Evolutionary conservation across 345 rosid genomes (phyloP).

Genomic region (Eucalyptus polybractea): DNA sequence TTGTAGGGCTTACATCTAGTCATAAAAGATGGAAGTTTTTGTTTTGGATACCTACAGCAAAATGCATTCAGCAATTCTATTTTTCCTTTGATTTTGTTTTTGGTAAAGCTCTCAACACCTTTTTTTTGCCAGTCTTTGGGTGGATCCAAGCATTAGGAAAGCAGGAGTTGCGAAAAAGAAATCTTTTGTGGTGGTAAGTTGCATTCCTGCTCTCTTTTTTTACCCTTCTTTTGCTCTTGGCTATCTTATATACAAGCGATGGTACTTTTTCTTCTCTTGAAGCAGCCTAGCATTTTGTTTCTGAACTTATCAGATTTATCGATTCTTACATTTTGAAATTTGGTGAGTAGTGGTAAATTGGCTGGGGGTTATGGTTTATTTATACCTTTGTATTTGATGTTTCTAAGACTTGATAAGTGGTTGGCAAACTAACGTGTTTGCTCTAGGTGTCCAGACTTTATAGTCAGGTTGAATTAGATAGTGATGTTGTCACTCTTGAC

Average conservation of each 20-base stretch:
- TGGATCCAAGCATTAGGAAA: background rate
- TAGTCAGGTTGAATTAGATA: background rate
- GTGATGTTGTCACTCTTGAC: background rate
- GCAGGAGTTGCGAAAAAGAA: background rate
- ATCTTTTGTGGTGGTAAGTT: background rate
- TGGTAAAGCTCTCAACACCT: background rate
- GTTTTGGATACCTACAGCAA: background rate
- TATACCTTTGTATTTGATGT: background rate
- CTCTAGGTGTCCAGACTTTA: background rate
- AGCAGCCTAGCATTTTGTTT: background rate
- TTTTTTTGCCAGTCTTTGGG: background rate
- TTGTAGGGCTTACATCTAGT: background rate
- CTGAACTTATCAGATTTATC: background rate
- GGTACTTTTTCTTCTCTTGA: background rate
- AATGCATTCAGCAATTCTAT: background rate
- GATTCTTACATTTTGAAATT: background rate
- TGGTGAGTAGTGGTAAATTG: background rate
- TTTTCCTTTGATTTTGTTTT: background rate
- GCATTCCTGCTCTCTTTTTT: background rate
- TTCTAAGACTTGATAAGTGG: background rate
- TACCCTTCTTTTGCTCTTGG: background rate
- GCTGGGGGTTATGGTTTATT: background rate
- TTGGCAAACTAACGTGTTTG: background rate
- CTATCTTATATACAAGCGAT: background rate
- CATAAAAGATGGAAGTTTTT: background rate